These are phyloP conservation scores for Pichia sp. DNA, from an alignment of 1,139 yeast genomes.

Conservation along the genomic window DNA sequence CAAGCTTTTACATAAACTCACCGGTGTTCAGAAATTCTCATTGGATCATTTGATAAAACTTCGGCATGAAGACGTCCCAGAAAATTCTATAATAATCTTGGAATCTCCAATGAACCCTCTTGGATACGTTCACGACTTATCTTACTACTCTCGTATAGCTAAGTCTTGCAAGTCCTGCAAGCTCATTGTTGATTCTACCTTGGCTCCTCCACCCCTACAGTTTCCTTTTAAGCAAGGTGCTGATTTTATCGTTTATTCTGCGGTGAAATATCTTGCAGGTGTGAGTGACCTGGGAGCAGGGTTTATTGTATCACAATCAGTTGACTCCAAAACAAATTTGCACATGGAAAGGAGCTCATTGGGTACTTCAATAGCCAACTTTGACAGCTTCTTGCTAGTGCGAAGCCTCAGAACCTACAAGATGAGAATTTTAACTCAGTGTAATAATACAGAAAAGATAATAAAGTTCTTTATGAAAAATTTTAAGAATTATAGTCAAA, in stretches of 20 bases:
- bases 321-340: constrained; percentile 42
- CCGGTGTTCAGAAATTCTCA: constrained; percentile 50
- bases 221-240: constrained; percentile 80
- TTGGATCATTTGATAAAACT: constrained; percentile 40
- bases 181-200: constrained; percentile 75
- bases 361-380: constrained; percentile 76
- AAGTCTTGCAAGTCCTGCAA: constrained; percentile 61
- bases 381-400: constrained; percentile 70
- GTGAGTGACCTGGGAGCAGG: constrained; percentile 91
- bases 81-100: constrained; percentile 74
- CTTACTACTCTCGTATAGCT: constrained; percentile 58
- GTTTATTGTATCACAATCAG: constrained; percentile 58
- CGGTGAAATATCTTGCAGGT: constrained; percentile 89
- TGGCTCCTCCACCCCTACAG: constrained; percentile 90
- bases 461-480: constrained; percentile 55
- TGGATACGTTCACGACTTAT: constrained; percentile 65
- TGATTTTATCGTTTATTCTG: constrained; percentile 83
- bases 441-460: constrained; percentile 57
- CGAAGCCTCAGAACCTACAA: constrained; percentile 80
- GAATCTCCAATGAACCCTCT: constrained; percentile 89
- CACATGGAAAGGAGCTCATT: constrained; percentile 61
- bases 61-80: constrained; percentile 22
- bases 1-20: constrained; percentile 57
- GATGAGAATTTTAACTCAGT: constrained; percentile 66
- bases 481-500: constrained; percentile 41